Evolutionary conservation across 768 basidiomycete species (phyloP), one percentile per base, ranked within the genome.

Genomic region (Neoboletus magnificus): DNA sequence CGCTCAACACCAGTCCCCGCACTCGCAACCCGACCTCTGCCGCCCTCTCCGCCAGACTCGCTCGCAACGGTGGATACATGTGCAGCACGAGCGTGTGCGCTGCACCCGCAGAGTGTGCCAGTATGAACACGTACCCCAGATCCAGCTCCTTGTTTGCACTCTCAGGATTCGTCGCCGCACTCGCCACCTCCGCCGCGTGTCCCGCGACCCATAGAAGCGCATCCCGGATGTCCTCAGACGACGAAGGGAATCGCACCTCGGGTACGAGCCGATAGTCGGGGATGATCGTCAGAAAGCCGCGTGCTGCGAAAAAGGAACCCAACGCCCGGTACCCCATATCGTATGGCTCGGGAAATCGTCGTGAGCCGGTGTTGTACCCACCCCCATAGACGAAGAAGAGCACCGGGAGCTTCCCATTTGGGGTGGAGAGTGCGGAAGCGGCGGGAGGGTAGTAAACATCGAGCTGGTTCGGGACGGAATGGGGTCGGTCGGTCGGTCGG

Each of bases 341-440:
- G 42, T 73, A 73, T 0, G 83, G 78, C 11, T 76, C 69, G 1
- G 77, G 72, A 40, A 80, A 63, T 9, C 70, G 75, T n/a, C 82
- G 78, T 0, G 74, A 71, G 1, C 86, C 86, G 0, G 67, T 64
- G 57, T 71, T 70, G 63, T 85, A 86, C 3, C 86, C 84, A 2
- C 87, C 87, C 1, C 87, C 87, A 57, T 89, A 88, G 40, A 82
- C 56, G 69, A 80, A 87, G 67, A 88, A 79, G 25, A 88, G 69
- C 22, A 87, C 72, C 0, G 83, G 82, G 0, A 77, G 71, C 50
- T 68, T 71, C 23, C 62, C 62, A 20, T 55, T 51, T 13, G 61
- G 22, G 3, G 63, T 69, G 7, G 65, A 61, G 7, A 66, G 59
- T n/a, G 60, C 55, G 12, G 63, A 55, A 6, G 65, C 47, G 3